Base-by-base conservation (phyloP, 345 rosid genomes). In the Erysimum cheiranthoides region DNA sequence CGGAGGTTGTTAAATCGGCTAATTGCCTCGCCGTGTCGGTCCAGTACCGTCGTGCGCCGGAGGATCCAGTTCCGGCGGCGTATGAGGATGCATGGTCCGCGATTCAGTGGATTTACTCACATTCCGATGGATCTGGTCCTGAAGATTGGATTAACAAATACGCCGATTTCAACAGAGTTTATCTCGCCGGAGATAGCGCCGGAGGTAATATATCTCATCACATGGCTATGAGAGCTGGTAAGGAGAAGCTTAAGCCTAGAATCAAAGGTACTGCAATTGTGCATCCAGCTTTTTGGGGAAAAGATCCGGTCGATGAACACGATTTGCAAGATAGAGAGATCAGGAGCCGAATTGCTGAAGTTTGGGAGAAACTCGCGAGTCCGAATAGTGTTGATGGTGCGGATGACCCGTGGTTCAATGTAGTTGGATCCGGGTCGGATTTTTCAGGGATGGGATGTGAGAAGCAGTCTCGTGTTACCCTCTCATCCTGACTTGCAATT, bases 371-470 rank as follows among this genome's bases (percentile, higher is more conserved):
- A 6, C 81, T 85, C 0, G 79, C 71, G 2, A 78, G 61, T 18
- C 88, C 86, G 13, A 80, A 79, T 1, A 81, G 80, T 40, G 66
- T 45, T 0, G 27, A 64, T 10, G 76, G 80, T 1, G 11, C 12
- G 31, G 80, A 82, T 16, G 94, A 92, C 13, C 97, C 86, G 49
- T 71, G 73, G 68, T 25, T 86, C 31, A 85, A 90, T 58, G 92
- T 89, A 10, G 60, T 68, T 3, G 80, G 63, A 83, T 77, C 63
- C 90, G 85, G 36, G 79, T 89, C 70, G 63, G 84, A 66, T 51
- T 50, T 88, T 77, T 68, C 21, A 21, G 73, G 52, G 31, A 63
- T 88, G 42, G 82, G 84, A 54, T 81, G 92, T 18, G 69, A 59
- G 5, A 78, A 79, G 69, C n/a, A n/a, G n/a, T n/a, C n/a, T n/a